Base-by-base conservation (phyloP, 1,284 basidiomycete species). In the Papiliotrema nemorosa region DNA sequence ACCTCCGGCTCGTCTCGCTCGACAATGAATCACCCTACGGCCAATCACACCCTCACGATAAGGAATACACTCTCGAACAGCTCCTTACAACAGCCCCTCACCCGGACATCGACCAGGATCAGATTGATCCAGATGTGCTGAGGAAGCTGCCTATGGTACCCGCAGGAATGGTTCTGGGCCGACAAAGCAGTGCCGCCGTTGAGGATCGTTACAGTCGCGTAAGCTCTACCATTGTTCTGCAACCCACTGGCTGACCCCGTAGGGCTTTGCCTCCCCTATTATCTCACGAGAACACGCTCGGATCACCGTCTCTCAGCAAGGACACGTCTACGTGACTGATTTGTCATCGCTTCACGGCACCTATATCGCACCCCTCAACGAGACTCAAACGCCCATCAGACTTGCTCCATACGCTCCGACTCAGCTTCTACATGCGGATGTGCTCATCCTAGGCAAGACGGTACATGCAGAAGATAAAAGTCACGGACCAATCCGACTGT, bases 261-360 rank as follows among this genome's bases (percentile, higher is more conserved):
- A 38, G 12, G 48, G 42, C 20, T 56, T 63, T 55, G 36, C 49
- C 13, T 62, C 57, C 3, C 57, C 64, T 5, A 58, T 65, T 18
- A 45, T 68, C 21, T 70, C 67, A 3, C 64, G 67, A 38, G 25
- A 33, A 14, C 69, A 71, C 47, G 52, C 58, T 20, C 58, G 61
- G 35, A 25, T 69, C 21, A 44, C 50, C 36, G 40, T 69, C 34
- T 59, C 58, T 33, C 41, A 24, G 16, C 26, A 52, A 2, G 66
- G 63, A 0, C 53, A 52, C 16, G 53, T 69, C 18, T 66, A 48
- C 52, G 27, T 66, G 27, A 50, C 52, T 37, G 69, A 71, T 50
- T 56, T 67, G 6, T 43, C 36, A 0, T 67, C 64, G 14, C 40
- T 62, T 24, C 69, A 71, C 42, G 63, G 64, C 12, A 66, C 66